Base-by-base conservation (phyloP, 2,329 filamentous ascomycete genomes). In the Xylaria sp. region DNA sequence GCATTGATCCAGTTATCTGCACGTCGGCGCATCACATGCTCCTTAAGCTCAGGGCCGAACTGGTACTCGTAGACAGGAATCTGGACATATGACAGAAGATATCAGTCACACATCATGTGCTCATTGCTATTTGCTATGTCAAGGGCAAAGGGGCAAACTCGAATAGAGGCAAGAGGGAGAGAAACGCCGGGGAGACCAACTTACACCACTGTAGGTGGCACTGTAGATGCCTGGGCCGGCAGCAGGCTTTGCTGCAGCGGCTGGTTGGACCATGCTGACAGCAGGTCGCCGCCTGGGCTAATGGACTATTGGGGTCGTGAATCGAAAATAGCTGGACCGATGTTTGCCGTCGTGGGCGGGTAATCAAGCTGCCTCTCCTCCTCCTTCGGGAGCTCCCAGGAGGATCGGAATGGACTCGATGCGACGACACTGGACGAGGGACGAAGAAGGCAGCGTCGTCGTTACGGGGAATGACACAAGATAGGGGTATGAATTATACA, bases 1-100 rank as follows among this genome's bases (percentile, higher is more conserved):
- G 94, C 94, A 80, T 99, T 99, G 78, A 99, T 94, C 92, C 93
- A 99, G 76, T 97, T 87, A 75, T 99, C 94, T 56, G 86, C 84
- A 61, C 93, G 87, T 54, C 94, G 86, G 74, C 94, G 89, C 94
- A 99, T 99, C 66, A 97, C 90, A 90, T 97, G 91, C 69, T 89
- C 84, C 72, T 88, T 87, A 37, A 86, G 72, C 72, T 95, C 91
- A 66, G 80, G 81, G 42, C 88, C 91, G 68, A 96, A 88, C 73
- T 95, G 92, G 76, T 86, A 94, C 73, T 97, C 94, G 73, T 94
- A 97, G 9, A 97, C 93, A 42, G 93, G 93, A 63, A 96, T 92
- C 91, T 97, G 70, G 60, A 56, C 30, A 52, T 59, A 53, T 30
- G 7, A 47, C 35, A 19, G 8, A 1, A 54, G 16, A 54, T 23